Conservation (phyloP, 768 basidiomycete genomes). For the Boletus rubroflammeus region DNA sequence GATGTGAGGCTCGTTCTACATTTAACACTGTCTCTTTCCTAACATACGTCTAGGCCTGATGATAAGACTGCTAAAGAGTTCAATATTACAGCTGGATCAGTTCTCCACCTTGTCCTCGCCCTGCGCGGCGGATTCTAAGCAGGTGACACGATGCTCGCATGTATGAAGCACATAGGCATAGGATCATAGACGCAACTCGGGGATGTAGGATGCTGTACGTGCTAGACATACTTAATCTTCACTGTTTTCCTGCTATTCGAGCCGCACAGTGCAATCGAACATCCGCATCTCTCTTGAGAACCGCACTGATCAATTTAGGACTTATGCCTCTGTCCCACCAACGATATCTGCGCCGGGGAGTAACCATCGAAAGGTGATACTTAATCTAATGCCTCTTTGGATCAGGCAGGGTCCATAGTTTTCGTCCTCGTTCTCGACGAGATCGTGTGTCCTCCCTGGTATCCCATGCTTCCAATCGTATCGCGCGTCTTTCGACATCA, state of each 20-base stretch:
- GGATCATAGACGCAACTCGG: constrained; percentile 19
- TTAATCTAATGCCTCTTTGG: constrained; percentile 57
- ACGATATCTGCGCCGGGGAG: constrained; percentile 81
- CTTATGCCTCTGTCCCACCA: constrained; percentile 42
- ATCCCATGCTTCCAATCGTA: constrained; percentile 92
- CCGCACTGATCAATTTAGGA: constrained; percentile 6
- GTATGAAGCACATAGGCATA: constrained; percentile 20
- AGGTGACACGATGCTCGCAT: constrained; percentile 2
- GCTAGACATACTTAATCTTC: constrained; percentile 24
- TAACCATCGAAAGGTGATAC: constrained; percentile 86
- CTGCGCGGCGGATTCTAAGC: constrained; percentile 79
- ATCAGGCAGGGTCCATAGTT: constrained; percentile 36
- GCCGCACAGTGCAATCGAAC: neutral
- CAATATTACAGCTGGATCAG: constrained; percentile 79
- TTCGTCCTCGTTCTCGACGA: constrained; percentile 41
- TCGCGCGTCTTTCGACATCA: constrained; percentile 76
- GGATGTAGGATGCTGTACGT: neutral
- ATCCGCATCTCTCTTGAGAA: neutral
- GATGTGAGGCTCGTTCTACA: constrained; percentile 55
- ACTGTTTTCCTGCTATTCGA: constrained; percentile 7
- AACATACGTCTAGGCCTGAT: constrained; percentile 60
- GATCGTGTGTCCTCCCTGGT: constrained; percentile 54
- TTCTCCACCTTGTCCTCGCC: constrained; percentile 92
- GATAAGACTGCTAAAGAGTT: constrained; percentile 86
- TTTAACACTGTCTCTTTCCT: neutral